These are phyloP conservation scores for Neoconidiobolus thromboides DNA, from an alignment of 371 early-diverging fungal genomes.

Conservation along the genomic window DNA sequence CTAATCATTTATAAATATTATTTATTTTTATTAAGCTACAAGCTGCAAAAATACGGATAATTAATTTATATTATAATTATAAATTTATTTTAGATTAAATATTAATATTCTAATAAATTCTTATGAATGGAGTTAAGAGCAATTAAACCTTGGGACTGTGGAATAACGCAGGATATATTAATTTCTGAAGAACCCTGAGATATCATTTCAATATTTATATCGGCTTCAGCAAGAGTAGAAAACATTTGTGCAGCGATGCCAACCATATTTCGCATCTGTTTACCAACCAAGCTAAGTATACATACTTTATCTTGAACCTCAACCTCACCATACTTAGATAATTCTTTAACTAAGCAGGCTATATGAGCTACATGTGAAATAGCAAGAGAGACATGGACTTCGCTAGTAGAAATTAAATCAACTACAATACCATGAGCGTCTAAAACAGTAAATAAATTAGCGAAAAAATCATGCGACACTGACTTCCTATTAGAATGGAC, in stretches of 20 bases:
- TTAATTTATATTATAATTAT: no score
- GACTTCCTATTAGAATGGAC: slow-evolving; percentile 88
- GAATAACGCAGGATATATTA: slow-evolving; percentile 92
- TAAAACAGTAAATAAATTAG: slow-evolving; percentile 75
- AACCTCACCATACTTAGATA: slow-evolving; percentile 48
- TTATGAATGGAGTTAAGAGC: slow-evolving; percentile 85
- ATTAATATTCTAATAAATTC: slow-evolving; percentile 20
- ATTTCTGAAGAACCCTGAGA: slow-evolving; percentile 94
- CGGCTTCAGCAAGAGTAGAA: slow-evolving; percentile 62
- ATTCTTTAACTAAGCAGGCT: slow-evolving; percentile 39
- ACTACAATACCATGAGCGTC: slow-evolving; percentile 79
- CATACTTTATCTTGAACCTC: slow-evolving; percentile 67
- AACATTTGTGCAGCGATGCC: slow-evolving; percentile 92
- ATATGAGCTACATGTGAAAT: slow-evolving; percentile 40
- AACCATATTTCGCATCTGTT: slow-evolving; percentile 89
- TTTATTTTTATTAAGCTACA: no score
- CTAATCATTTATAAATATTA: no score
- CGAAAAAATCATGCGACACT: slow-evolving; percentile 88
- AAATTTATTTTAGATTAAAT: neutral
- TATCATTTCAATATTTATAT: slow-evolving; percentile 96
- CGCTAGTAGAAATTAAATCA: slow-evolving; percentile 87
- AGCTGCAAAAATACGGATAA: no score
- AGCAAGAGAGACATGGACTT: slow-evolving; percentile 95
- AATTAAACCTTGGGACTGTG: slow-evolving; percentile 33
- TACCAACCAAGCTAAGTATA: slow-evolving; percentile 89